Evolutionary conservation across 257 asterid species (phyloP).

Genomic region (Nicotiana undulata): DNA sequence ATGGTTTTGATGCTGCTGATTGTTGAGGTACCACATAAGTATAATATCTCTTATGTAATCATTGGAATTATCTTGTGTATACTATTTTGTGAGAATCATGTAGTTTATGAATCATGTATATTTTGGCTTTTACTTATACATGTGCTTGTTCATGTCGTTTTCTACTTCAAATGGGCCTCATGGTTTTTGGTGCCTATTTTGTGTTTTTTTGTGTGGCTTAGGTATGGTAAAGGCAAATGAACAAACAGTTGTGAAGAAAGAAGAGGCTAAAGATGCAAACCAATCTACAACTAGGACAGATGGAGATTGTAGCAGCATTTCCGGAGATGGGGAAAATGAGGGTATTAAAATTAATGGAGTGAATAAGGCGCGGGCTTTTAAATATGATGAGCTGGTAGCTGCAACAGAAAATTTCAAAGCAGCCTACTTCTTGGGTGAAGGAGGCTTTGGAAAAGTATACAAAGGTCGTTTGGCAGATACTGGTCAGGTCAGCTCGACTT

Average conservation of each 20-base stretch:
- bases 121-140: slow-evolving; percentile 9
- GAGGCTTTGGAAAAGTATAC: slow-evolving; percentile 68
- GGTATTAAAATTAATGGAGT: neutral
- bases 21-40: neutral
- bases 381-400: slow-evolving; percentile 18
- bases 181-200: neutral
- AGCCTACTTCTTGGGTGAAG: slow-evolving; percentile 57
- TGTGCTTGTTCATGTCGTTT: slow-evolving; percentile 6
- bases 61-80: slow-evolving; percentile 6
- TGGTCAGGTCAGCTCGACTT: slow-evolving; percentile 37
- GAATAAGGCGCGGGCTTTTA: slow-evolving; percentile 20
- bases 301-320: slow-evolving; percentile 13
- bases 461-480: slow-evolving; percentile 43
- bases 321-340: slow-evolving; percentile 12
- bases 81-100: slow-evolving; percentile 4
- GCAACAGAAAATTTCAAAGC: slow-evolving; percentile 53
- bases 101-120: neutral
- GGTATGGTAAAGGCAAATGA: slow-evolving; percentile 26
- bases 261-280: slow-evolving; percentile 16
- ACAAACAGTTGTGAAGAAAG: slow-evolving; percentile 28
- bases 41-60: slow-evolving; percentile 2
- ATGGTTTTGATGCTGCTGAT: slow-evolving; percentile 10
- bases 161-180: neutral
- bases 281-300: slow-evolving; percentile 19
- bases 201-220: slow-evolving; percentile 19